Percentiles rank a stretch among this genome's conserved stretches.
These are phyloP conservation scores for Chenopodium formosanum DNA, from an alignment of 148 eudicot species.

Conservation along the genomic window DNA sequence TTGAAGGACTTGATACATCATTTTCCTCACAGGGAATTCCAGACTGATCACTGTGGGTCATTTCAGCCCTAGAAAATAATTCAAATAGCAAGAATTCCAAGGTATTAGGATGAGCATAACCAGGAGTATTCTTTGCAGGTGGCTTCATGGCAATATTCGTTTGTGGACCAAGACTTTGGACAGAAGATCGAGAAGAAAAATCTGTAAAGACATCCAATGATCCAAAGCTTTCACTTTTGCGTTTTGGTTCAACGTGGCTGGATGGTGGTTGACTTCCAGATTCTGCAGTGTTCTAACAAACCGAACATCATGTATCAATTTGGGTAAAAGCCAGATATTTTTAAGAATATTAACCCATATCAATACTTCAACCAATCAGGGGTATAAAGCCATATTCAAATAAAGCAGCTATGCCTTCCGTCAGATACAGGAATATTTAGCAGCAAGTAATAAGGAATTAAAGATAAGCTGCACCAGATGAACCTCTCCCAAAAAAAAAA, in stretches of 20 bases:
- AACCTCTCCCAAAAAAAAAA: not conserved
- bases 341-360: not conserved
- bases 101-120: conserved; percentile 38
- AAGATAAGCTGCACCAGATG: not conserved
- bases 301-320: not conserved
- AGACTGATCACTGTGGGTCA: conserved; percentile 15
- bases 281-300: conserved; percentile 30
- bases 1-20: conserved; percentile 23
- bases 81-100: conserved; percentile 57
- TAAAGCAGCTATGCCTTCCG: not conserved
- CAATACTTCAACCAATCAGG: not conserved
- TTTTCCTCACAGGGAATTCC: conserved; percentile 8
- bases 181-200: conserved; percentile 32
- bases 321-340: not conserved
- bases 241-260: conserved; percentile 28
- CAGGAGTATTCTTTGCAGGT: conserved; percentile 20
- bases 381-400: not conserved
- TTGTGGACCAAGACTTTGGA: conserved; percentile 26
- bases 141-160: conserved; percentile 22
- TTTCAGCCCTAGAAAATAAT: conserved; percentile 38
- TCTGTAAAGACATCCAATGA: conserved; percentile 46
- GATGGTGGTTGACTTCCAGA: conserved; percentile 22
- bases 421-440: not conserved
- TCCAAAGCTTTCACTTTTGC: conserved; percentile 30
- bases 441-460: not conserved